Conservation (phyloP, 73 alveolate genomes). For the Paramecium bursaria region DNA sequence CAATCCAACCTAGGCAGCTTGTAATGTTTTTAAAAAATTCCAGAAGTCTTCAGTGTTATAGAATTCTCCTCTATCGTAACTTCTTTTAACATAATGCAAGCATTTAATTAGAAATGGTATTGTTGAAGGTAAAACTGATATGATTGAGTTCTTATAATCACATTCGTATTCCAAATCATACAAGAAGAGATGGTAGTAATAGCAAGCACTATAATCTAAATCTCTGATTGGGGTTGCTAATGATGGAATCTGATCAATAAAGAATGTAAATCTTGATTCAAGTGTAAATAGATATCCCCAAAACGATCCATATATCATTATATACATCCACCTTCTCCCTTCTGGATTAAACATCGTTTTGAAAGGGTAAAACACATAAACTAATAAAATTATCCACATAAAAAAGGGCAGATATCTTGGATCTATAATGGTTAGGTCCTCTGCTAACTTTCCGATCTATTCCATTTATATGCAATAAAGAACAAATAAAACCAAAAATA, state of each 20-base stretch:
- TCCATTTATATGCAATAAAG: conserved; percentile 40
- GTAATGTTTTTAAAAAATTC: conserved; percentile 24
- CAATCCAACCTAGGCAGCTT: conserved; percentile 32
- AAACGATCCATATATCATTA: conserved; percentile 14
- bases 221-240: conserved; percentile 32
- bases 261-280: conserved; percentile 58
- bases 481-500: conserved; percentile 10
- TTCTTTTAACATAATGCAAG: conserved; percentile 19
- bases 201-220: conserved; percentile 42
- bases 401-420: conserved; percentile 4
- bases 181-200: conserved; percentile 22
- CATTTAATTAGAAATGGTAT: conserved; percentile 39
- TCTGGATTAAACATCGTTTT: conserved; percentile 50
- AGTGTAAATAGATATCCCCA: conserved; percentile 43
- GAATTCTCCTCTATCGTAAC: background rate
- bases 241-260: conserved; percentile 42
- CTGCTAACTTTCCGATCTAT: conserved; percentile 28
- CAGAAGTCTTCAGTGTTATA: conserved; percentile 35
- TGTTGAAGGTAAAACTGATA: conserved; percentile 5
- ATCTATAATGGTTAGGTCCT: conserved; percentile 4
- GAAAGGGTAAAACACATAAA: conserved; percentile 36
- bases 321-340: conserved; percentile 24
- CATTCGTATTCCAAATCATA: conserved; percentile 49
- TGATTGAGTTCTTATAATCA: background rate
- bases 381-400: conserved; percentile 5